Base-by-base conservation (phyloP, 768 basidiomycete species). In the Pluteus cervinus region DNA sequence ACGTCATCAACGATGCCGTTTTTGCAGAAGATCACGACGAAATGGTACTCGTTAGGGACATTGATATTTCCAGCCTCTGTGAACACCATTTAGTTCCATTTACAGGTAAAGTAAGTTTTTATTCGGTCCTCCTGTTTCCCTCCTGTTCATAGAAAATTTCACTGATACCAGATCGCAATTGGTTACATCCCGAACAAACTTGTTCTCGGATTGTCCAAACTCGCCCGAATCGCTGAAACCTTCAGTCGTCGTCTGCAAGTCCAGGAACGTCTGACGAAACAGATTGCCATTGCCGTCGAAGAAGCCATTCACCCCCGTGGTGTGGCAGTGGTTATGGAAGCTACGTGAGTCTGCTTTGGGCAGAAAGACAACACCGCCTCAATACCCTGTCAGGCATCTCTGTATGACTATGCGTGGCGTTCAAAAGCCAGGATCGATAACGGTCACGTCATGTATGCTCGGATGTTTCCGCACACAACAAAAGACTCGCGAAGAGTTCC, bases 361-460 rank as follows among this genome's bases (percentile, higher is more conserved):
- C 14, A 7, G 6, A 30, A 11, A 39, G 14, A 28, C 18, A 12
- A 7, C 28, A 2, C 17, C 28, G 21, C 37, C 49, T 37, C 41
- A 40, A 40, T 15, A 35, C 38, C 36, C 33, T 31, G 24, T 4
- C 52, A 93, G 90, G 16, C 94, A 98, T 62, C 75, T 97, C 60
- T 98, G 94, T 56, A 99, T 99, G 96, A 92, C 94, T 3, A 98
- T 98, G 94, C 85, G 96, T 45, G 96, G 96, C 37, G 96, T 99
- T 7, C 96, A 99, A 64, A 99, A 99, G 63, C 94, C 94, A 2
- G 96, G 96, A 17, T 75, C 94, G 5, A 78, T 86, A 16, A 99
- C 96, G 1, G 85, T 92, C 30, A 99, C 96, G 5, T 92, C 88
- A 4, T 94, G 92, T 50, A 99, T 99, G 96, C 69, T 97, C 36